Evolutionary conservation across 2,329 filamentous ascomycete species (phyloP).

Genomic region (Fusarium mexicanum): DNA sequence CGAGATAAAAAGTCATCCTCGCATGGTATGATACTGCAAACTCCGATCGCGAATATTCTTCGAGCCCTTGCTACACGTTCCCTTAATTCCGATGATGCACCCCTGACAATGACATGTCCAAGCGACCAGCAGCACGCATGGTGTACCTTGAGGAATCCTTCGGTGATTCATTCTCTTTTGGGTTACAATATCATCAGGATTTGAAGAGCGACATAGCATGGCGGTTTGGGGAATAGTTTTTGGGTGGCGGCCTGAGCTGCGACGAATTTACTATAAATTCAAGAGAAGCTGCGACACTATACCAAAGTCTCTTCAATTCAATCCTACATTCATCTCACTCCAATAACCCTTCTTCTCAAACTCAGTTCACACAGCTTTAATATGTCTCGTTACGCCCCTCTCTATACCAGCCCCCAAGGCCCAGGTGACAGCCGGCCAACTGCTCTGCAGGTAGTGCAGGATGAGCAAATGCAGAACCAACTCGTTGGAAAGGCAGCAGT

Average conservation of each 20-base stretch:
- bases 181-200: not conserved
- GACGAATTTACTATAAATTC: not conserved
- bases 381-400: conserved; percentile 4
- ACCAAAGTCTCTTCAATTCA: not conserved
- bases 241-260: too few relatives aligned
- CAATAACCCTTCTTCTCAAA: accelerated
- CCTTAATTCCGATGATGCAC: not conserved
- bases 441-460: not conserved
- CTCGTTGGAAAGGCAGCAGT: not conserved
- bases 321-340: accelerated
- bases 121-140: not conserved
- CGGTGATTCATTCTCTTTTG: not conserved
- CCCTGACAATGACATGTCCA: not conserved
- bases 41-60: not conserved
- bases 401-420: not conserved
- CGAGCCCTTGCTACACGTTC: not conserved
- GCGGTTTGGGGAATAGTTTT: too few relatives aligned
- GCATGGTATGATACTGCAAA: not conserved
- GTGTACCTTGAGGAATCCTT: not conserved
- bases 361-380: not conserved
- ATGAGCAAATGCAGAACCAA: not conserved
- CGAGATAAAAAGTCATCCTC: conserved; percentile 5
- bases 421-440: conserved; percentile 4
- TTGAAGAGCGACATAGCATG: not conserved
- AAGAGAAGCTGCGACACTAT: not conserved